Percentiles rank a stretch among this genome's conserved stretches.
Conservation (phyloP, 306 rosid genomes). For the Alnus rubra region DNA sequence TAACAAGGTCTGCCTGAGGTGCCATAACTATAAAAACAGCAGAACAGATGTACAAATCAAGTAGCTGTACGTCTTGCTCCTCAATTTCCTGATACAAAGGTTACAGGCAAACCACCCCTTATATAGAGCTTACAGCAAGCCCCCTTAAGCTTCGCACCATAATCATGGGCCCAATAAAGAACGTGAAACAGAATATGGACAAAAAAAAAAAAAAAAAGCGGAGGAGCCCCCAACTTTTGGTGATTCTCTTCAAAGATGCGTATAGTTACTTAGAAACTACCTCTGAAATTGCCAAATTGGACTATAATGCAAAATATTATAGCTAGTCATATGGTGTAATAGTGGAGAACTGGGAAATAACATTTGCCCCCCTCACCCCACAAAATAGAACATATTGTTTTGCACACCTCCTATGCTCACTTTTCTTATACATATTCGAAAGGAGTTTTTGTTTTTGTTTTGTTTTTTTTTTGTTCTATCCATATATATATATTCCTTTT, state of each 20-base stretch:
- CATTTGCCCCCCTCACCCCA: no score
- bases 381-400: no score
- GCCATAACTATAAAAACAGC: slow-evolving; percentile 25
- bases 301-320: no score
- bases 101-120: not conserved
- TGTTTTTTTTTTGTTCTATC: no score
- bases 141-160: not conserved
- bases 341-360: no score
- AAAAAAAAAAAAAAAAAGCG: not conserved
- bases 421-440: no score
- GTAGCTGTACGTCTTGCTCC: not conserved
- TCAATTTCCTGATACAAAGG: not conserved
- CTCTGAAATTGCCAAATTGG: no score
- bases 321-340: no score
- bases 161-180: not conserved
- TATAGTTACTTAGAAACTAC: not conserved
- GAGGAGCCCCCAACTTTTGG: not conserved
- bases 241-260: not conserved
- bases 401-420: no score
- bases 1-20: slow-evolving; percentile 36
- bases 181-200: not conserved
- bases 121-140: not conserved
- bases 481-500: no score
- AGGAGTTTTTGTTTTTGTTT: no score
- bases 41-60: not conserved